phyloP scores from a whole-genome alignment of 176 grass and related monocot genomes.

The Oryza brachyantha region DNA sequence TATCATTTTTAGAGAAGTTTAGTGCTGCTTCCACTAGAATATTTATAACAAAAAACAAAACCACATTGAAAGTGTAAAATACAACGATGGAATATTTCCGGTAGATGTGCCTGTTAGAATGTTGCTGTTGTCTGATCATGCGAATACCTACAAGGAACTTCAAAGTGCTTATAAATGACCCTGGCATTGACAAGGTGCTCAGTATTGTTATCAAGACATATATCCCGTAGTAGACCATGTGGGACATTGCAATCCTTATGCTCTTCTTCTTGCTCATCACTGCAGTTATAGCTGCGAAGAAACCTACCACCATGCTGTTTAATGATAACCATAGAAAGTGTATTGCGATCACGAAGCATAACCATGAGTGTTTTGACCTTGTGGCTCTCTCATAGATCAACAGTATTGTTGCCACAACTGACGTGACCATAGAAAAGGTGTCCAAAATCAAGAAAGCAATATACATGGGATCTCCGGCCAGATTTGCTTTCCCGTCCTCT shows the following conservation, averaged over 20 bases:
- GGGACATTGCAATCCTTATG: background rate
- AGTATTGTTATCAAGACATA: background rate
- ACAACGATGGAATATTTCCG: too few species aligned
- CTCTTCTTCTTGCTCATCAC: background rate
- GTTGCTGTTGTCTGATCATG: background rate
- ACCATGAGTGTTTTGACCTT: constrained; percentile 10
- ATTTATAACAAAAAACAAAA: too few species aligned
- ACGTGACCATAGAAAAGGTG: constrained; percentile 31
- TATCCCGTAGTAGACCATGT: background rate
- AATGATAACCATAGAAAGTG: constrained; percentile 44
- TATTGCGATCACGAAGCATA: constrained; percentile 26
- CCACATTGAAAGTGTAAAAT: too few species aligned
- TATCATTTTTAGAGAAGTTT: too few species aligned
- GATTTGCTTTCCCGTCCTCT: constrained; percentile 29
- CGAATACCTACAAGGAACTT: background rate
- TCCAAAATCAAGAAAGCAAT: constrained; percentile 37
- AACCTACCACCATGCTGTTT: constrained; percentile 40
- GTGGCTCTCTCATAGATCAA: constrained; percentile 28
- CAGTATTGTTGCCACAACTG: constrained; percentile 37
- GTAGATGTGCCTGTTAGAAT: background rate
- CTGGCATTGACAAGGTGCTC: too few species aligned
- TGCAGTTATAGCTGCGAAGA: constrained; percentile 6
- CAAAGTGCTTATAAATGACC: background rate
- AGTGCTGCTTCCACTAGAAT: too few species aligned
- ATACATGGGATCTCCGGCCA: constrained; percentile 19